A percentile compares a stretch with the other conserved stretches of the same genome.
Evolutionary conservation across 352 stramenopile genomes (phyloP).

Genomic region (Phytophthora podocarpi): DNA sequence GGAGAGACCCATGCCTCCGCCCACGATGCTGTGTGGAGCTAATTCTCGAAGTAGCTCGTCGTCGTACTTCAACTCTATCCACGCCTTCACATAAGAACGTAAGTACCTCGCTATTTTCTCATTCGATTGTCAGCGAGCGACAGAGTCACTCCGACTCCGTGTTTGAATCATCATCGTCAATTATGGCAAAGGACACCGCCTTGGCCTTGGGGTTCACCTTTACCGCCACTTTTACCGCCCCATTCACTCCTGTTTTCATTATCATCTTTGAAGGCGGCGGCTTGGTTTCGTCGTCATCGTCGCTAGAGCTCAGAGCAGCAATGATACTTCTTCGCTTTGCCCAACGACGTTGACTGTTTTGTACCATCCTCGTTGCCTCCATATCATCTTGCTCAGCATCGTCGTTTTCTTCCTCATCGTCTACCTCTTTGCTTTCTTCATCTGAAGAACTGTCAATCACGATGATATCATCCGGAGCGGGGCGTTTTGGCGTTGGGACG

Average conservation of each 20-base stretch:
- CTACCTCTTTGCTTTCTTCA: conserved; percentile 16
- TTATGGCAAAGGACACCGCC: conserved; percentile 19
- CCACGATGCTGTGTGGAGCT: conserved; percentile 59
- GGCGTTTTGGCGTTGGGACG: background rate
- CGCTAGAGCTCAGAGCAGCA: conserved; percentile 11
- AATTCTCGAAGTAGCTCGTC: conserved; percentile 6
- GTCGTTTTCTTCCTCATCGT: conserved; percentile 8
- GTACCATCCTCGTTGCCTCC: conserved; percentile 16
- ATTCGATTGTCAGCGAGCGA: background rate
- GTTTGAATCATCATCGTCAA: conserved; percentile 38
- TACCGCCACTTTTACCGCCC: background rate
- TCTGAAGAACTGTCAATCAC: conserved; percentile 37
- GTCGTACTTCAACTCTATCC: conserved; percentile 12
- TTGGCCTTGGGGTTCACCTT: conserved; percentile 19
- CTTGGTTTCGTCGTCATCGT: conserved; percentile 26
- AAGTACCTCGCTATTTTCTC: background rate
- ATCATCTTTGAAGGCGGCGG: background rate
- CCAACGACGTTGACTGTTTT: conserved; percentile 13
- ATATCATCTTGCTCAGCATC: conserved; percentile 3
- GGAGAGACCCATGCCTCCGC: conserved; percentile 37
- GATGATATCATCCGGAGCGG: conserved; percentile 7
- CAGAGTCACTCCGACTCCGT: conserved; percentile 35
- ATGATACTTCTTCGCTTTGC: conserved; percentile 16
- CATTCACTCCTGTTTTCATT: conserved; percentile 6
- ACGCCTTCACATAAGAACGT: conserved; percentile 15